Evolutionary conservation across 2,329 filamentous ascomycete genomes (phyloP).

Genomic region (Pyrenochaeta sp.): DNA sequence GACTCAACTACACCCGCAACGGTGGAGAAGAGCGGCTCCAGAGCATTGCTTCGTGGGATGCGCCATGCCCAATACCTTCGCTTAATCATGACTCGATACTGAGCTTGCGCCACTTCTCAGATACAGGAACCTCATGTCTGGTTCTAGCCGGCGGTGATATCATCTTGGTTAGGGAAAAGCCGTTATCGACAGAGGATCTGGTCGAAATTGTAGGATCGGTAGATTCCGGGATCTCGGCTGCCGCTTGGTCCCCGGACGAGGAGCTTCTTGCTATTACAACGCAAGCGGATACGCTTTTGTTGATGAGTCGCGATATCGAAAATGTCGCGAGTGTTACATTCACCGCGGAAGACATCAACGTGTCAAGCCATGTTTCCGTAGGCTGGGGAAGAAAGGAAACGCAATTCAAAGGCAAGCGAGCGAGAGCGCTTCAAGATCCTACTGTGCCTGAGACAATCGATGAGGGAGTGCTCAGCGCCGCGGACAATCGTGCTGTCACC

Average conservation of each 20-base stretch:
- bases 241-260: constrained; percentile 94
- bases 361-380: constrained; percentile 94
- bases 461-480: constrained; percentile 75
- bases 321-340: constrained; percentile 79
- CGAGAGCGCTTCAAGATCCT: constrained; percentile 85
- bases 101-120: constrained; percentile 84
- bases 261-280: constrained; percentile 88
- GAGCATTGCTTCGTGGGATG: constrained; percentile 85
- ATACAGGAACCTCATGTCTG: constrained; percentile 79
- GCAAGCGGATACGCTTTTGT: constrained; percentile 77
- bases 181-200: constrained; percentile 72
- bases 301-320: constrained; percentile 94
- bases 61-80: constrained; percentile 79
- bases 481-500: constrained; percentile 75
- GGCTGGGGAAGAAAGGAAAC: constrained; percentile 99
- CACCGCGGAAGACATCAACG: constrained; percentile 77
- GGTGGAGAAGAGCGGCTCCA: constrained; percentile 51
- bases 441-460: constrained; percentile 95
- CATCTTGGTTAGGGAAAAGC: constrained; percentile 79
- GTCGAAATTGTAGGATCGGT: constrained; percentile 97
- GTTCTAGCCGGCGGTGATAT: constrained; percentile 93
- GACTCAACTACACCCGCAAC: constrained; percentile 55
- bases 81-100: constrained; percentile 78
- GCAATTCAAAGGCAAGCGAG: constrained; percentile 92
- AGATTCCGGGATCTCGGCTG: constrained; percentile 88